Evolutionary conservation across 805 yeast species (phyloP).

Genomic region (Lipomyces spencermartinsiae): DNA sequence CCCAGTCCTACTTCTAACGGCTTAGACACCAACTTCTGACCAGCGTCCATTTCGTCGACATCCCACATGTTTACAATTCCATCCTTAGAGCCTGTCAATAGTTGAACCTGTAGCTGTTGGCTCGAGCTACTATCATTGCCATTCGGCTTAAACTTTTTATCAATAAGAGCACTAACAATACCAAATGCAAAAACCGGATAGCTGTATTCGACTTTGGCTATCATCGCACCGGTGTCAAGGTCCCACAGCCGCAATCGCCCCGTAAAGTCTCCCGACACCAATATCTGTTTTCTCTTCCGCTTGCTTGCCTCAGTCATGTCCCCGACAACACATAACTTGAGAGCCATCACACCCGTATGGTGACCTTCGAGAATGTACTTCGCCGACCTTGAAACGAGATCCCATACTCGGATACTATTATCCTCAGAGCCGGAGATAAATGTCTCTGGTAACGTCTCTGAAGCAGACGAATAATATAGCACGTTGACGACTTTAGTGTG

Average conservation of each 20-base stretch:
- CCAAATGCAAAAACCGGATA: conserved; percentile 33
- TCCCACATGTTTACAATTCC: conserved; percentile 30
- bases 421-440: conserved; percentile 33
- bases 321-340: conserved; percentile 9
- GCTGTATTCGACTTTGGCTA: conserved; percentile 28
- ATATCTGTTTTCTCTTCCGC: not conserved
- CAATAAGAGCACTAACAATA: not conserved
- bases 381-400: conserved; percentile 13
- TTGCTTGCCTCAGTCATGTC: not conserved
- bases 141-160: not conserved
- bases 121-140: not conserved
- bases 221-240: conserved; percentile 21
- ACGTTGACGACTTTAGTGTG: conserved; percentile 30
- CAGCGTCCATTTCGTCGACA: conserved; percentile 3
- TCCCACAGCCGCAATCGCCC: conserved; percentile 34
- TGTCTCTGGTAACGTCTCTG: conserved; percentile 1
- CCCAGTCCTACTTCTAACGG: conserved; percentile 18
- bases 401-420: conserved; percentile 28
- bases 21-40: conserved; percentile 5
- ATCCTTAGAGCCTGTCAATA: conserved; percentile 34
- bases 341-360: conserved; percentile 24
- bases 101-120: conserved; percentile 3
- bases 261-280: conserved; percentile 32
- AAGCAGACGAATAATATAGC: conserved; percentile 11
- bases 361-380: conserved; percentile 26